Evolutionary conservation across 2,329 filamentous ascomycete genomes (phyloP).

Genomic region (Cladosporium sp.): DNA sequence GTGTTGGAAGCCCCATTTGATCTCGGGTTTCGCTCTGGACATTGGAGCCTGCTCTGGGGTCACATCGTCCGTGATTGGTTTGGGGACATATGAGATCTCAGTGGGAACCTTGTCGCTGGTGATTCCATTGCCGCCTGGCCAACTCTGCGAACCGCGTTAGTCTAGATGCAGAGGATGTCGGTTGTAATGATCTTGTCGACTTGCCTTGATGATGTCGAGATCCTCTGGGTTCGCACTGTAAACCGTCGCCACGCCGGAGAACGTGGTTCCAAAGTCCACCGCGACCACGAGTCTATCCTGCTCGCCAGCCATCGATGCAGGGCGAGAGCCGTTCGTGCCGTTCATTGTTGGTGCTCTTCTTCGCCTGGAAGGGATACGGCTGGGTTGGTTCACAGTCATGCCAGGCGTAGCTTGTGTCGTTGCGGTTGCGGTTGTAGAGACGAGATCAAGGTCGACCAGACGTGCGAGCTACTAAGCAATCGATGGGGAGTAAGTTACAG

Average conservation of each 20-base stretch:
- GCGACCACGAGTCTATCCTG: constrained; percentile 67
- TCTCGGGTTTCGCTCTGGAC: constrained; percentile 13
- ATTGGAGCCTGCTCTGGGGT: constrained; percentile 11
- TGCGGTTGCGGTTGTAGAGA: neutral
- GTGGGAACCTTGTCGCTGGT: constrained; percentile 85
- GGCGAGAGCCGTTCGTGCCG: neutral
- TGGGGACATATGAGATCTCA: constrained; percentile 60
- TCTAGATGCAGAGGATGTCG: constrained; percentile 30
- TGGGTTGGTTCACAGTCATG: constrained; percentile 11
- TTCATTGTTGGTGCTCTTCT: constrained; percentile 3
- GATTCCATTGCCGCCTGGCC: constrained; percentile 78
- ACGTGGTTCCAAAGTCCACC: constrained; percentile 81
- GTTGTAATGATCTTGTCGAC: neutral
- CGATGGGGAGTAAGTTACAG: too few species aligned
- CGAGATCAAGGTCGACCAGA: neutral
- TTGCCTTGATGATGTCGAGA: constrained; percentile 58
- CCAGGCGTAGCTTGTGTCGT: neutral
- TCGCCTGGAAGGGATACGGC: neutral
- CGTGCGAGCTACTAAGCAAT: neutral
- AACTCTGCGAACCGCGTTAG: constrained; percentile 52
- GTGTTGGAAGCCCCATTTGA: constrained; percentile 80
- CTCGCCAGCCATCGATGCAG: neutral
- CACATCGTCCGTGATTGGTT: constrained; percentile 2
- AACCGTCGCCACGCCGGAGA: constrained; percentile 60
- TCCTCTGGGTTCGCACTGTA: constrained; percentile 61